A percentile compares a stretch with the other conserved stretches of the same genome.
These are phyloP conservation scores for Penicillium sp. DNA, from an alignment of 2,329 filamentous ascomycete genomes.

Conservation along the genomic window DNA sequence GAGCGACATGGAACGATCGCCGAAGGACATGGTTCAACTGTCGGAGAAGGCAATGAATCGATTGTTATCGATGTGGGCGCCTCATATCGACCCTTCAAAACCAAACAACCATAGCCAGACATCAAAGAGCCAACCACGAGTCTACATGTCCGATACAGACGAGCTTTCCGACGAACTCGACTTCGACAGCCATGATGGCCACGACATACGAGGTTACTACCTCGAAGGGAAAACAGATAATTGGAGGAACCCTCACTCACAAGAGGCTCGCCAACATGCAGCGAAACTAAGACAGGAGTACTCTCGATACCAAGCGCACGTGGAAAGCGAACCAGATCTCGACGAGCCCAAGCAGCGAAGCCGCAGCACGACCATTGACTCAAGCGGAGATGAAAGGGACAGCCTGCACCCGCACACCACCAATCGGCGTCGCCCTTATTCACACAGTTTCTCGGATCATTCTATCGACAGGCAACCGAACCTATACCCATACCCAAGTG, in stretches of 20 bases:
- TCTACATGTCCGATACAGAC: slow-evolving; percentile 26
- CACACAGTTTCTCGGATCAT: slow-evolving; percentile 14
- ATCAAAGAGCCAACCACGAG: slow-evolving; percentile 6
- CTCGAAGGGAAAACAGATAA: slow-evolving; percentile 38
- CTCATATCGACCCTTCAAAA: slow-evolving; percentile 26
- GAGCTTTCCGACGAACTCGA: slow-evolving; percentile 17
- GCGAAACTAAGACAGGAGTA: slow-evolving; percentile 33
- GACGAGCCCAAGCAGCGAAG: slow-evolving; percentile 15
- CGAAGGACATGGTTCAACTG: slow-evolving; percentile 41
- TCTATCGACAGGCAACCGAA: slow-evolving; percentile 5
- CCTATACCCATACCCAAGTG: slow-evolving; percentile 10
- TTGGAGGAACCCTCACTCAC: slow-evolving; percentile 41
- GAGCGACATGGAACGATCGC: slow-evolving; percentile 35
- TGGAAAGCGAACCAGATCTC: slow-evolving; percentile 36
- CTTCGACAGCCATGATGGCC: slow-evolving; percentile 26
- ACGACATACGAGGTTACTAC: slow-evolving; percentile 32
- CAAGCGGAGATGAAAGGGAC: slow-evolving; percentile 18
- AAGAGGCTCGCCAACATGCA: slow-evolving; percentile 36
- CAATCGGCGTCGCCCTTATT: slow-evolving; percentile 11
- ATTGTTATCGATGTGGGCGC: slow-evolving; percentile 29
- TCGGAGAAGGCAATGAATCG: slow-evolving; percentile 37
- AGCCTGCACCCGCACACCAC: slow-evolving; percentile 5
- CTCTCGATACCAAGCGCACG: slow-evolving; percentile 37
- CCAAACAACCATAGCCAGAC: slow-evolving; percentile 7
- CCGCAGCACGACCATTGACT: slow-evolving; percentile 7